A percentile compares a stretch with the other conserved stretches of the same genome.
phyloP scores from a whole-genome alignment of 176 grass and related monocot genomes.

The Juncus effusus region DNA sequence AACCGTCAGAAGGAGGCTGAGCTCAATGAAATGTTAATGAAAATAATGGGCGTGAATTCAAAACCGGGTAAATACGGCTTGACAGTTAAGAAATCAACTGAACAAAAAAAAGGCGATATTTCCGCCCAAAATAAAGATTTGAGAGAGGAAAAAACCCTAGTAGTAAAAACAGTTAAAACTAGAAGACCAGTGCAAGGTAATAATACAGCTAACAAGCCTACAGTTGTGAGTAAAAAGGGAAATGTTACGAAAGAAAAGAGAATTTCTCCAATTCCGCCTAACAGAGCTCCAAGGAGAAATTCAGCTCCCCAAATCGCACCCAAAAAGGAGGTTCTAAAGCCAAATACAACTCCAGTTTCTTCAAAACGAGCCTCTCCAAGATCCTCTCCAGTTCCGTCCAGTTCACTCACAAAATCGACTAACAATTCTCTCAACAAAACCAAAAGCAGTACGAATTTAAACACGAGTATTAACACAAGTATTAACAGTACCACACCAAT shows the following conservation, averaged over 20 bases:
- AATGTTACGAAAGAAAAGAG: constrained; percentile 49
- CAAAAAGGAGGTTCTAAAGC: constrained; percentile 74
- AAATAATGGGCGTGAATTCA: constrained; percentile 69
- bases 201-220: constrained; percentile 1
- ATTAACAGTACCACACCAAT: constrained; percentile 41
- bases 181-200: constrained; percentile 15
- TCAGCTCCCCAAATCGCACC: constrained; percentile 68
- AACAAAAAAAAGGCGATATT: constrained; percentile 44
- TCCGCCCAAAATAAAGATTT: constrained; percentile 58
- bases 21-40: constrained; percentile 94
- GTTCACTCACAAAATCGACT: constrained; percentile 60
- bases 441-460: constrained; percentile 47
- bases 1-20: constrained; percentile 90
- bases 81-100: constrained; percentile 37
- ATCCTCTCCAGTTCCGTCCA: constrained; percentile 61
- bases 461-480: constrained; percentile 21
- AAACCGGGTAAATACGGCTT: constrained; percentile 63
- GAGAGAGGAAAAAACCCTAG: constrained; percentile 55
- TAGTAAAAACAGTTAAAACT: constrained; percentile 30
- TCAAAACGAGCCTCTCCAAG: constrained; percentile 57
- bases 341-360: constrained; percentile 32
- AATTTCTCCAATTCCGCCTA: constrained; percentile 45
- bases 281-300: constrained; percentile 66
- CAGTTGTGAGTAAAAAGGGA: constrained; percentile 34
- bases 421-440: constrained; percentile 38